Evolutionary conservation across 495 filamentous ascomycete genomes (phyloP).

Genomic region (Penicillium coffeae): DNA sequence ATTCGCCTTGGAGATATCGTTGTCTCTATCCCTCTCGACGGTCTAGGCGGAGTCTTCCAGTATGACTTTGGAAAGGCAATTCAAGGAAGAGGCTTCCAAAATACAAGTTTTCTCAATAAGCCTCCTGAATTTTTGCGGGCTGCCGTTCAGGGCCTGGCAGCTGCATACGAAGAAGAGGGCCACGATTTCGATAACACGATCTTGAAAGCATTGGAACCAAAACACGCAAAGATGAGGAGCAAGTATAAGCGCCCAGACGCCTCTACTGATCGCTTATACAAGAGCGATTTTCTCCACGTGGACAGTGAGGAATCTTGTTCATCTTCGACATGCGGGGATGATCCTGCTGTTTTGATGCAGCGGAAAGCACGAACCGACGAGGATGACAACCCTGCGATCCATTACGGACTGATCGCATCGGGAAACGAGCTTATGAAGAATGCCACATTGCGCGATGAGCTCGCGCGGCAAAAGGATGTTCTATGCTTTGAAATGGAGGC

Average conservation of each 20-base stretch:
- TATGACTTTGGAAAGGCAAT: slow-evolving; percentile 35
- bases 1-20: slow-evolving; percentile 19
- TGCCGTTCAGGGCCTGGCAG: slow-evolving; percentile 14
- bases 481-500: slow-evolving; percentile 42
- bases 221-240: slow-evolving; percentile 12
- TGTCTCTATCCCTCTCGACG: slow-evolving; percentile 27
- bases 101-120: slow-evolving; percentile 30
- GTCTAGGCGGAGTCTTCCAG: slow-evolving; percentile 31
- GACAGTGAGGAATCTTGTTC: slow-evolving; percentile 13
- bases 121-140: slow-evolving; percentile 22
- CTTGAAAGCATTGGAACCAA: slow-evolving; percentile 10
- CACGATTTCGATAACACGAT: slow-evolving; percentile 23
- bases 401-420: slow-evolving; percentile 28
- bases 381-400: slow-evolving; percentile 23
- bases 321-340: slow-evolving; percentile 21
- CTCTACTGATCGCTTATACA: slow-evolving; percentile 33
- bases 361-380: slow-evolving; percentile 21
- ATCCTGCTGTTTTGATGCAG: slow-evolving; percentile 18
- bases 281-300: slow-evolving; percentile 21
- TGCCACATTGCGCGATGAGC: slow-evolving; percentile 20
- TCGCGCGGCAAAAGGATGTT: slow-evolving; percentile 28
- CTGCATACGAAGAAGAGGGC: slow-evolving; percentile 9
- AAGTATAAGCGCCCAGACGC: slow-evolving; percentile 26
- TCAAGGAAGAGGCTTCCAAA: slow-evolving; percentile 11
- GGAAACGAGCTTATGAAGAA: slow-evolving; percentile 25